Conservation (phyloP, 306 rosid genomes). For the Citrullus mucosospermus region DNA sequence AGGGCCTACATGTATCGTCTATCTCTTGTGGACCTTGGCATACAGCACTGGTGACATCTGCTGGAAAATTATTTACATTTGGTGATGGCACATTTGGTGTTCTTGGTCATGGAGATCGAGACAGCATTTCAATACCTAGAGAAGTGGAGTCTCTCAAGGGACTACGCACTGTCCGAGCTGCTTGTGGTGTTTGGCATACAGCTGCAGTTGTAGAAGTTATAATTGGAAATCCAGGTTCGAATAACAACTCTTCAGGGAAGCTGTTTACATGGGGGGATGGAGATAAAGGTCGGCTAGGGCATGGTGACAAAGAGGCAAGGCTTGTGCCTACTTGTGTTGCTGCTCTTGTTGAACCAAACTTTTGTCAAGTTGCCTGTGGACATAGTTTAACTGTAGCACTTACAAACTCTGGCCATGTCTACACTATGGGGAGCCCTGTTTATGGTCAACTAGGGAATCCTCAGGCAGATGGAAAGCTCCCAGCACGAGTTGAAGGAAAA, state of each 20-base stretch:
- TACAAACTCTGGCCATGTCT: slow-evolving; percentile 79
- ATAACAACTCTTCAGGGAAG: slow-evolving; percentile 92
- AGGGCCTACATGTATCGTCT: slow-evolving; percentile 87
- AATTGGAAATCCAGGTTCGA: slow-evolving; percentile 86
- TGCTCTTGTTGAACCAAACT: slow-evolving; percentile 82
- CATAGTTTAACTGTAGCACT: slow-evolving; percentile 92
- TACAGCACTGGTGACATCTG: slow-evolving; percentile 90
- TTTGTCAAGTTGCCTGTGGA: slow-evolving; percentile 91
- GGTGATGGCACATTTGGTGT: slow-evolving; percentile 99
- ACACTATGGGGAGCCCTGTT: slow-evolving; percentile 93
- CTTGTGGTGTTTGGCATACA: slow-evolving; percentile 99
- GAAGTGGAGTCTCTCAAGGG: slow-evolving; percentile 98
- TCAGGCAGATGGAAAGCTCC: slow-evolving; percentile 84
- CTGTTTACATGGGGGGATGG: slow-evolving; percentile 99
- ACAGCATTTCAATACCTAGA: slow-evolving; percentile 72
- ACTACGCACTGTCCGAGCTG: slow-evolving; percentile 86
- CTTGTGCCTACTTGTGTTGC: slow-evolving; percentile 99
- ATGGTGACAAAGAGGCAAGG: slow-evolving; percentile 90
- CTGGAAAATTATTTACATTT: slow-evolving; percentile 93
- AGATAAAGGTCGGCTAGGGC: slow-evolving; percentile 97
- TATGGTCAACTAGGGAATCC: slow-evolving; percentile 93
- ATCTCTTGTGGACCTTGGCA: slow-evolving; percentile 99
- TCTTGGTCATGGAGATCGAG: slow-evolving; percentile 85
- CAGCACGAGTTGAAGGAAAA: slow-evolving; percentile 73
- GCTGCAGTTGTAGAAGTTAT: slow-evolving; percentile 99